A percentile compares a stretch with the other conserved stretches of the same genome.
phyloP scores from a whole-genome alignment of 257 asterid genomes.

The Solanum infundibuliforme region DNA sequence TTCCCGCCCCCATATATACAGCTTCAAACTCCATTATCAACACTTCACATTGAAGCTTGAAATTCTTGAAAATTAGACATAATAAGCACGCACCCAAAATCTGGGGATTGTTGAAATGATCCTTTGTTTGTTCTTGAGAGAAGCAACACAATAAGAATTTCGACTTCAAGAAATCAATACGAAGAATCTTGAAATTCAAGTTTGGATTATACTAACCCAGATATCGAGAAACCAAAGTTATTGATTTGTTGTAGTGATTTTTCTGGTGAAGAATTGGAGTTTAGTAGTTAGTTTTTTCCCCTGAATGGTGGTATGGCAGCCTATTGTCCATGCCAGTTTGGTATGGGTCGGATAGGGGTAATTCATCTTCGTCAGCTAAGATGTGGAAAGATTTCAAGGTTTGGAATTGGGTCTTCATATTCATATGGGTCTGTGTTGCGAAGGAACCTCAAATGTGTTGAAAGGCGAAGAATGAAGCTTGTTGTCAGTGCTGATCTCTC shows the following conservation, averaged over 20 bases:
- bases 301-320: slow-evolving; percentile 37
- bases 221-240: neutral
- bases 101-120: neutral
- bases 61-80: neutral
- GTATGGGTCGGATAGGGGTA: slow-evolving; percentile 26
- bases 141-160: neutral
- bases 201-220: neutral
- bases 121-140: neutral
- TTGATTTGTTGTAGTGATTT: neutral
- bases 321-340: slow-evolving; percentile 34
- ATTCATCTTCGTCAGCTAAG: slow-evolving; percentile 34
- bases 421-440: slow-evolving; percentile 16
- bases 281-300: neutral
- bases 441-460: slow-evolving; percentile 24
- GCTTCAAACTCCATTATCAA: neutral
- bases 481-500: slow-evolving; percentile 54
- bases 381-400: slow-evolving; percentile 22
- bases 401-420: slow-evolving; percentile 11
- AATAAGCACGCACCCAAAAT: neutral
- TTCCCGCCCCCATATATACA: neutral
- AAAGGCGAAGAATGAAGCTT: slow-evolving; percentile 38
- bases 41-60: neutral
- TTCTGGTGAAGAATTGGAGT: neutral
- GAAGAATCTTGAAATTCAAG: neutral
- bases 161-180: neutral